Evolutionary conservation across 805 yeast genomes (phyloP), one percentile per base, ranked within the genome.

Genomic region (Candida nitratophila): DNA sequence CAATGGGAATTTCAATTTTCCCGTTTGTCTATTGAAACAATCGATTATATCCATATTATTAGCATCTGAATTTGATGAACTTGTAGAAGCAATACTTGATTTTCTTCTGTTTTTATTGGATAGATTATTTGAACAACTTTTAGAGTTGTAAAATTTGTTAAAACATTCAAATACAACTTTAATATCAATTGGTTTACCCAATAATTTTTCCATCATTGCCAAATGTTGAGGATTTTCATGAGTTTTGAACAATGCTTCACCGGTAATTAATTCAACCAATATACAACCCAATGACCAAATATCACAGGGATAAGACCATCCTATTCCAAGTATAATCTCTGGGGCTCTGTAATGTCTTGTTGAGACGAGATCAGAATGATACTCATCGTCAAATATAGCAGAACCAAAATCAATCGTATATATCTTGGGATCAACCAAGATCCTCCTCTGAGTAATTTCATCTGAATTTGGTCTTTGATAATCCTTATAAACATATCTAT

Each of bases 331-430:
- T 1, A 91, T 88, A 50, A 93, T 89, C 61, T 93, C 99, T 0
- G 99, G 99, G 0, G 99, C 99, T 43, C 99, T 70, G 63, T 93
- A 93, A 63, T 93, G 99, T 41, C 99, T 73, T 1, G 99, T 93
- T 8, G 96, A 86, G 11, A 93, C 96, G 15, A 93, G 81, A 19
- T 85, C 79, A 3, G 95, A 81, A 69, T 93, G 99, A 60, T 86
- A 89, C 65, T 93, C 98, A 63, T 90, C 95, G 53, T 86, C 77
- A 56, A 93, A 93, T 4, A 95, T 81, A 0, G 99, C 96, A 34
- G 93, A 81, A n/a, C 99, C 99, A 64, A 93, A 93, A 66, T 93
- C 99, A 48, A 93, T 93, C 24, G 91, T 77, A 60, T 87, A 89
- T 44, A 93, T 86, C 48, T 79, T 74, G 1, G 98, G 95, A 59